A percentile compares a stretch with the other conserved stretches of the same genome.
Evolutionary conservation across 768 basidiomycete genomes (phyloP).

Genomic region (Daedaleopsis nitida): DNA sequence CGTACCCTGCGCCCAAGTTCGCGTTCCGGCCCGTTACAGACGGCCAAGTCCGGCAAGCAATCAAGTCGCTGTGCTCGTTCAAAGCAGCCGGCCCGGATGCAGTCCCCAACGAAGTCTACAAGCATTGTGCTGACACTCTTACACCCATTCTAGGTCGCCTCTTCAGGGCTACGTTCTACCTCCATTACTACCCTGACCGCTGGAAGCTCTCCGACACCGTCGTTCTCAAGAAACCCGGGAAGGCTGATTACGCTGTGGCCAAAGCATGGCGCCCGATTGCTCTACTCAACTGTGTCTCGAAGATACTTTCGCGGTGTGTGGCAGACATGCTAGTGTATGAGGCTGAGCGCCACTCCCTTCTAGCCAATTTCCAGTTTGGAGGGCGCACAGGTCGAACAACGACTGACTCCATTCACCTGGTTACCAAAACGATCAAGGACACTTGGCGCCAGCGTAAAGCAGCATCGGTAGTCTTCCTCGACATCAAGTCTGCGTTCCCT

Average conservation of each 20-base stretch:
- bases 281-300: conserved; percentile 27
- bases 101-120: conserved; percentile 7
- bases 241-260: conserved; percentile 32
- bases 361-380: too few relatives aligned
- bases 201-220: conserved; percentile 32
- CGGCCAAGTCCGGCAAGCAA: conserved; percentile 8
- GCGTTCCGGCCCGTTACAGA: too few relatives aligned
- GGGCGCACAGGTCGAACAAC: too few relatives aligned
- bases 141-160: conserved; percentile 37
- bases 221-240: too few relatives aligned
- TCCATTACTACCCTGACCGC: conserved; percentile 24
- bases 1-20: too few relatives aligned
- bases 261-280: conserved; percentile 37
- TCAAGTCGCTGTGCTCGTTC: too few relatives aligned
- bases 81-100: too few relatives aligned
- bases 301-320: conserved; percentile 25
- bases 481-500: conserved; percentile 37
- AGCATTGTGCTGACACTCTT: conserved; percentile 33
- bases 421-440: conserved; percentile 21
- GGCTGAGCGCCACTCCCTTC: too few relatives aligned
- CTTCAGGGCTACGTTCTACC: conserved; percentile 31
- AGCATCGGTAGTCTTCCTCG: conserved; percentile 32
- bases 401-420: conserved; percentile 28
- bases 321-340: conserved; percentile 15
- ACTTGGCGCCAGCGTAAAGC: conserved; percentile 27